These are phyloP conservation scores for Hymenoscyphus scutula DNA, from an alignment of 2,329 filamentous ascomycete species.

Conservation along the genomic window DNA sequence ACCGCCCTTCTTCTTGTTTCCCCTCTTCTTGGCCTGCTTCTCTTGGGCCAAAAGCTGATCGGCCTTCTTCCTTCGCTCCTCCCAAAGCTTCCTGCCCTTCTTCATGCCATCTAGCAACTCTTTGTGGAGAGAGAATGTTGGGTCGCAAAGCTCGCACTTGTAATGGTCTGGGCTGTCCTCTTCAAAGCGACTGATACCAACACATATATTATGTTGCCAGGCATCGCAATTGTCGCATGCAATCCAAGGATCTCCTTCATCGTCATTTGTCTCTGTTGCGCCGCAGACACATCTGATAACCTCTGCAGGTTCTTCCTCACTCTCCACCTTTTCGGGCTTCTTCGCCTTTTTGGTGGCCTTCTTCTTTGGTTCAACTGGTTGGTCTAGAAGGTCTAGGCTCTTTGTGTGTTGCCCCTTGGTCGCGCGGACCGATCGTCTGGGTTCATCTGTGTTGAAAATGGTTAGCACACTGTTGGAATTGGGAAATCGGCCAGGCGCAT, in stretches of 20 bases:
- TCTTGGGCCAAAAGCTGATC: slow-evolving; percentile 57
- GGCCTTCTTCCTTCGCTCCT: slow-evolving; percentile 60
- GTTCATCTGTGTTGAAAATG: slow-evolving; percentile 59
- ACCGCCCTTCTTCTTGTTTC: slow-evolving; percentile 54
- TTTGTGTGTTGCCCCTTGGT: slow-evolving; percentile 97
- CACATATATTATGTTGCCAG: slow-evolving; percentile 98
- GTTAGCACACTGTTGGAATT: slow-evolving; percentile 24
- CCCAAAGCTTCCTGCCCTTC: slow-evolving; percentile 84
- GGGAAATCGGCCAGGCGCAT: background rate
- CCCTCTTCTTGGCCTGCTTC: slow-evolving; percentile 52
- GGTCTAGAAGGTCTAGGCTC: slow-evolving; percentile 74
- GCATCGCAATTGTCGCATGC: slow-evolving; percentile 88
- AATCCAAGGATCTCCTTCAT: slow-evolving; percentile 89
- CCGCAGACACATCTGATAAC: slow-evolving; percentile 94
- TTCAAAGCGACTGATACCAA: slow-evolving; percentile 76
- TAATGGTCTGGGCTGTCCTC: slow-evolving; percentile 79
- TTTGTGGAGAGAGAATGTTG: slow-evolving; percentile 67
- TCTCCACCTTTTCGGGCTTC: slow-evolving; percentile 51
- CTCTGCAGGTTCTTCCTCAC: slow-evolving; percentile 51
- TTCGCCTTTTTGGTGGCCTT: slow-evolving; percentile 48
- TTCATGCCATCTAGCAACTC: slow-evolving; percentile 75
- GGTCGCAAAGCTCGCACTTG: slow-evolving; percentile 87
- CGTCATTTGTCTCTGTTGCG: slow-evolving; percentile 78
- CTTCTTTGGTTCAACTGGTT: slow-evolving; percentile 52
- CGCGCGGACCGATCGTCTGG: slow-evolving; percentile 88